Evolutionary conservation across 208 protist species (phyloP), one percentile per base, ranked within the genome.

Genomic region (Leishmania braziliensis): DNA sequence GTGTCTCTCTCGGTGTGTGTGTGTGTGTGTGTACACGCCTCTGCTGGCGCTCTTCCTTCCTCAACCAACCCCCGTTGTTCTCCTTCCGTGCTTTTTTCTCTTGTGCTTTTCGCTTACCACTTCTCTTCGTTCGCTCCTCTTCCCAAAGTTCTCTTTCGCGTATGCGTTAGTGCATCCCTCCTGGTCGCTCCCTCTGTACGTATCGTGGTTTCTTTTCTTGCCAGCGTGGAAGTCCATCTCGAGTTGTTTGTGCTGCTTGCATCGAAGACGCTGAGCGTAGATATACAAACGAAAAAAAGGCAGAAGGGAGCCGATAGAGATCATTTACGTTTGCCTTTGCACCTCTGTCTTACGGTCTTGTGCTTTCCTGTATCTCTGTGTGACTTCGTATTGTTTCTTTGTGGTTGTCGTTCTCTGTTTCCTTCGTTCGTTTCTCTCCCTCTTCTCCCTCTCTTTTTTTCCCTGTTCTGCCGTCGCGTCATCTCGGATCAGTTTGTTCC

Each of bases 251-350:
- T 39, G 3, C 62, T 66, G 26, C n/a, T 39, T 29, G 36, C 29
- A 66, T 39, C 62, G 12, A 66, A 26, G 29, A 66, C 26, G 46
- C 36, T 46, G 26, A 68, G 51, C 54, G 33, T 39, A 43, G 43
- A 69, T 23, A 73, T 39, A 69, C 23, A 54, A 36, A 76, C 14
- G 66, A 77, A 43, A 82, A 54, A 60, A 79, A 60, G 62, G 29
- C 10, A 50, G 36, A 53, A 70, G 23, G 60, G 23, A 63, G n/a
- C 0, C 29, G 4, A 5, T 29, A 20, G 14, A 33, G 58, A 26
- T 8, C 36, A 10, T 66, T 66, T 66, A 66, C 29, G 4, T 14
- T 36, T 20, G 62, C 18, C 23, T n/a, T 39, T 39, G 62, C 29
- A 39, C 29, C 62, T 5, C 14, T 58, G 53, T 51, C n/a, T 51